phyloP scores from a whole-genome alignment of 345 rosid species.

The Kernera saxatilis region DNA sequence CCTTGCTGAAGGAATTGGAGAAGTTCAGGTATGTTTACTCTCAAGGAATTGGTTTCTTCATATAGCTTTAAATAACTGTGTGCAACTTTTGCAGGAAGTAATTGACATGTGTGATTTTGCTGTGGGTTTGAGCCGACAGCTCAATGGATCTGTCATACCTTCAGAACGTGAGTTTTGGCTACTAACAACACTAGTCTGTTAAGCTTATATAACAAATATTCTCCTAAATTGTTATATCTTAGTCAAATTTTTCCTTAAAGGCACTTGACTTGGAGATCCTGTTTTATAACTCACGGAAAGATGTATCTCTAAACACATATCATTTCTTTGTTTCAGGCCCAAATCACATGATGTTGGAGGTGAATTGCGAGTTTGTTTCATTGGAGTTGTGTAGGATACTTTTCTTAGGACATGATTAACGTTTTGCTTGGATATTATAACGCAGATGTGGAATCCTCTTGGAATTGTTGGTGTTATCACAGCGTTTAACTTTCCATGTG shows the following conservation, averaged over 20 bases:
- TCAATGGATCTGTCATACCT: conserved; percentile 88
- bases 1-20: conserved; percentile 94
- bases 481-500: conserved; percentile 95
- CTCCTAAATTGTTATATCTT: neutral
- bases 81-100: conserved; percentile 61
- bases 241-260: neutral
- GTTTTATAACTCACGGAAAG: neutral
- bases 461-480: conserved; percentile 97
- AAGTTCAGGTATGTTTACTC: conserved; percentile 70
- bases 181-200: neutral
- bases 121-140: conserved; percentile 93
- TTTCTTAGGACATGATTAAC: conserved; percentile 5
- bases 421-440: conserved; percentile 10
- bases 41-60: too few species aligned
- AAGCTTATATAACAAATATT: neutral
- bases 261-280: neutral
- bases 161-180: conserved; percentile 78
- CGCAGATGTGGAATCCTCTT: conserved; percentile 96
- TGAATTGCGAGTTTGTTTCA: conserved; percentile 26
- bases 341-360: conserved; percentile 96
- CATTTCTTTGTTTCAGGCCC: conserved; percentile 63
- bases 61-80: neutral
- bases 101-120: conserved; percentile 98
- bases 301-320: conserved; percentile 9
- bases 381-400: neutral